Evolutionary conservation across 768 basidiomycete genomes (phyloP).

Genomic region (Hericium erinaceus): DNA sequence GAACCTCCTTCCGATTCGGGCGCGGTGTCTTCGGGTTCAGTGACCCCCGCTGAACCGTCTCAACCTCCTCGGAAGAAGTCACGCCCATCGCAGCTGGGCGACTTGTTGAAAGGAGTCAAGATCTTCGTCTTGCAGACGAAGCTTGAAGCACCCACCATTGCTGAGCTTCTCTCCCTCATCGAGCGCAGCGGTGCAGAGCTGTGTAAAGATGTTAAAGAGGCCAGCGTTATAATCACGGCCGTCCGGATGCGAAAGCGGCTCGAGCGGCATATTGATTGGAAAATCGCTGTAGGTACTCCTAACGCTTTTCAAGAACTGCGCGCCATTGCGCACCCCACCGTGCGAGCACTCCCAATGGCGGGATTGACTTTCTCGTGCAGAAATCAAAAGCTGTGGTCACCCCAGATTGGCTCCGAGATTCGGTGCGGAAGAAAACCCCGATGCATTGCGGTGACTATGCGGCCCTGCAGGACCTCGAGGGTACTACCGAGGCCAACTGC

Average conservation of each 20-base stretch:
- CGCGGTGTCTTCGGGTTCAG: background rate
- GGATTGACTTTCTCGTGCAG: slow-evolving; percentile 23
- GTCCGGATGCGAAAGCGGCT: slow-evolving; percentile 59
- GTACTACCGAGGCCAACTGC: slow-evolving; percentile 36
- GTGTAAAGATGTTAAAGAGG: slow-evolving; percentile 33
- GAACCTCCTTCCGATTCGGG: background rate
- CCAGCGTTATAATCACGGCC: slow-evolving; percentile 59
- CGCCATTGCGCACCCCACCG: background rate
- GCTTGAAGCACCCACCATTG: slow-evolving; percentile 16
- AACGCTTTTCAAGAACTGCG: background rate
- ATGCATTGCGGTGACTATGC: slow-evolving; percentile 49
- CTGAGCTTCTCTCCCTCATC: slow-evolving; percentile 21
- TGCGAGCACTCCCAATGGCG: background rate
- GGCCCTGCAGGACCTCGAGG: slow-evolving; percentile 41
- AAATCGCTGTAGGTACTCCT: slow-evolving; percentile 43
- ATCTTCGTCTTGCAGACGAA: slow-evolving; percentile 18
- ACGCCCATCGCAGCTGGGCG: background rate
- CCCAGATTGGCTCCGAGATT: slow-evolving; percentile 62
- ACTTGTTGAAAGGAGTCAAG: background rate
- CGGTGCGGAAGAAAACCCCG: slow-evolving; percentile 31
- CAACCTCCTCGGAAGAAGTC: background rate
- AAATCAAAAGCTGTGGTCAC: slow-evolving; percentile 59
- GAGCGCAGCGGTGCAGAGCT: slow-evolving; percentile 23
- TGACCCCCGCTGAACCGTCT: background rate
- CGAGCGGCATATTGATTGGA: slow-evolving; percentile 61